Base-by-base conservation (phyloP, 23 red algal genomes). In the Agarophyton chilense region DNA sequence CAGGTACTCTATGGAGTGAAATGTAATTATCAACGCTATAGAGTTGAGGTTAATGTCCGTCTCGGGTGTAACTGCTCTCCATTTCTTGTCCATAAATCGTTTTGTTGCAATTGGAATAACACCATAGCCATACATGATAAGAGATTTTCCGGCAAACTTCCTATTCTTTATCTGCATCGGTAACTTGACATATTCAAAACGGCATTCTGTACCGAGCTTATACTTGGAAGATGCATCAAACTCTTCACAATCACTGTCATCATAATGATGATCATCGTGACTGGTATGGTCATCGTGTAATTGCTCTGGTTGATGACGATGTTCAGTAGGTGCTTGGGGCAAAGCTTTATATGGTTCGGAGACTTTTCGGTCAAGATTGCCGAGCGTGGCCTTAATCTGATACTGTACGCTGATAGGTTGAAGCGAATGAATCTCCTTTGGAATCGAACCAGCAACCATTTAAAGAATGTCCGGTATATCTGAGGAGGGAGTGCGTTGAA, bases 381-480 rank as follows among this genome's bases (percentile, higher is more conserved):
- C 28, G 7, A 65, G 31, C 60, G 28, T 65, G 8, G 29, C 60
- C 60, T 65, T 65, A 18, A 65, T 65, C 60, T 65, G 60, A 2
- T 26, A 65, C 60, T 65, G 60, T 6, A 29, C 60, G 31, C 60
- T 65, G 3, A 65, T 31, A 12, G 60, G 60, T 65, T 65, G 60
- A 13, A 65, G 60, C 13, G 56, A 52, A 38, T 89, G 52, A 12
- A 89, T 44, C 47, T 89, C 85, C 26, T 89, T 63, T 17, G 44
- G 71, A 51, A 89, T 35, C 16, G 42, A 52, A 10, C 75, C 46
- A 2, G 85, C 70, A 0, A 89, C 85, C 8, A 78, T 11, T 26
- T 89, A 70, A 65, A 89, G 78, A 17, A 43, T 89, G 40, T 78
- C 58, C 33, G 70, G 49, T n/a, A 61, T 75, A 78, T 60, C 71